Evolutionary conservation across 176 grass and related monocot genomes (phyloP).

Genomic region (Avena sativa): DNA sequence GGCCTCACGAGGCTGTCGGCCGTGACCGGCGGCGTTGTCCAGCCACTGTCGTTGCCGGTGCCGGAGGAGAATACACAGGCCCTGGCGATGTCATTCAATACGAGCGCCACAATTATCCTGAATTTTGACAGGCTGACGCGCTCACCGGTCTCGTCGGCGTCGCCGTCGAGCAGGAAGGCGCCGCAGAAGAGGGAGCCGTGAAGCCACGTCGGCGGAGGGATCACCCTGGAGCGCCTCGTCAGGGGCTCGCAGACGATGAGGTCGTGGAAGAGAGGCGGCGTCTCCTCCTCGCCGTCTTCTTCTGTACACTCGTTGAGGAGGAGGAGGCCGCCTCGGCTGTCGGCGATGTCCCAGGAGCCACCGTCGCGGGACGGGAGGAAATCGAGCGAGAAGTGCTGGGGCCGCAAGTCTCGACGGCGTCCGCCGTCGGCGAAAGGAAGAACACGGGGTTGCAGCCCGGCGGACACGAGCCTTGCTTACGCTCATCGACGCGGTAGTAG

Average conservation of each 20-base stretch:
- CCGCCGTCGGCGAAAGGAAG: neutral
- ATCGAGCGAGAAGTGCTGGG: neutral
- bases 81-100: neutral
- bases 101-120: neutral
- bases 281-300: too few relatives aligned
- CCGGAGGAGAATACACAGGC: neutral
- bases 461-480: neutral
- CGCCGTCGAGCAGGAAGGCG: neutral
- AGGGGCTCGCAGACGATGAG: neutral
- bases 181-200: too few relatives aligned
- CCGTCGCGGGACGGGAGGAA: neutral
- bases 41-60: neutral
- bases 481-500: neutral
- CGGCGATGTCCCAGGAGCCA: neutral
- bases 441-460: neutral
- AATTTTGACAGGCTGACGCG: conserved; percentile 11
- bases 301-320: neutral
- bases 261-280: too few relatives aligned
- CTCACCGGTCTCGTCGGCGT: neutral
- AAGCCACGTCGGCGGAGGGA: neutral
- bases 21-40: neutral
- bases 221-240: neutral
- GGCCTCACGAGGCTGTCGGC: neutral
- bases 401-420: neutral
- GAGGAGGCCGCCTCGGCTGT: neutral